Evolutionary conservation across 2,329 filamentous ascomycete species (phyloP).

Genomic region (Xylaria sp.): DNA sequence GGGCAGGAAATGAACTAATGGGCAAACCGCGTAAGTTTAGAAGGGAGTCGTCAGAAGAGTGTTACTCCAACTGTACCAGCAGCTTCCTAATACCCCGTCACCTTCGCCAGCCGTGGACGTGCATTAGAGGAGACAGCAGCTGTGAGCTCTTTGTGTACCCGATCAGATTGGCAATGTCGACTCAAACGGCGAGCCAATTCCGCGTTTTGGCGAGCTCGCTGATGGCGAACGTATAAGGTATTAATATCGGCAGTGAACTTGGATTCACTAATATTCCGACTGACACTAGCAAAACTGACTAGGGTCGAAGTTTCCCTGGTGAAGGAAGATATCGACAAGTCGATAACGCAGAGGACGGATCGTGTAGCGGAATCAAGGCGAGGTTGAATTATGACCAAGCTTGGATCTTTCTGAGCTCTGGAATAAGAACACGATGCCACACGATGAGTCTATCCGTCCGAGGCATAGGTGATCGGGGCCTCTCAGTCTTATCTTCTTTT

Average conservation of each 20-base stretch:
- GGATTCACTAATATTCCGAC: slow-evolving; percentile 15
- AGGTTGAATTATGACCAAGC: slow-evolving; percentile 8
- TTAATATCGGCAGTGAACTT: slow-evolving; percentile 6
- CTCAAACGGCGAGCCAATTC: slow-evolving; percentile 6
- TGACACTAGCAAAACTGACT: slow-evolving; percentile 9
- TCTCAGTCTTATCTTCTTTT: slow-evolving; percentile 39
- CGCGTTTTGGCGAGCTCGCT: slow-evolving; percentile 8
- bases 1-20: slow-evolving; percentile 9
- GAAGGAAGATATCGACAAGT: slow-evolving; percentile 9
- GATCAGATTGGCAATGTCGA: slow-evolving; percentile 8
- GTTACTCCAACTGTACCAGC: slow-evolving; percentile 3
- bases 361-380: slow-evolving; percentile 12
- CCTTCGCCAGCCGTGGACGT: slow-evolving; percentile 24
- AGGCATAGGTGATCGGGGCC: slow-evolving; percentile 28
- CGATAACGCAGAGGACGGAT: slow-evolving; percentile 8
- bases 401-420: slow-evolving; percentile 7
- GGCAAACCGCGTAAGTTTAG: slow-evolving; percentile 21
- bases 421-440: slow-evolving; percentile 22
- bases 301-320: slow-evolving; percentile 6
- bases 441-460: slow-evolving; percentile 13
- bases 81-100: slow-evolving; percentile 22
- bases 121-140: slow-evolving; percentile 26
- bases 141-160: slow-evolving; percentile 19
- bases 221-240: slow-evolving; percentile 17
- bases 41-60: slow-evolving; percentile 24